Evolutionary conservation across 768 basidiomycete species (phyloP), one percentile per base, ranked within the genome.

Genomic region (Lactarius evosmus): DNA sequence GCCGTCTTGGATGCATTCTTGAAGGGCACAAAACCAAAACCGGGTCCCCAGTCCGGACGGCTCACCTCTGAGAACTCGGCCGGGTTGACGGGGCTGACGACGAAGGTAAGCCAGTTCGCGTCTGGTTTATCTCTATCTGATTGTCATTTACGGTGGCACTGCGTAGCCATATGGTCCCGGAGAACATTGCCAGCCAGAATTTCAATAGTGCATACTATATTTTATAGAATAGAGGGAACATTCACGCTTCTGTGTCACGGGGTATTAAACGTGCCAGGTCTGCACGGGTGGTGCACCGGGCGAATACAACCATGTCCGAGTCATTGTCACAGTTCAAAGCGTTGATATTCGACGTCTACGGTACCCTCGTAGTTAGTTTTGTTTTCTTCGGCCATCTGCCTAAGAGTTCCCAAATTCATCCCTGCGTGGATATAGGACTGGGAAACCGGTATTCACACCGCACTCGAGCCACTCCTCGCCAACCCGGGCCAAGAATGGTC

Each of bases 1-100:
- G 87, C 86, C 72, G 78, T 94, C n/a, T 75, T 94, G 56, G 86
- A 89, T 67, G 85, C 85, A 0, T 91, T 95, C 73, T 78, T 85
- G 57, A 86, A 84, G 70, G 95, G 94, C 52, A 80, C 87, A 74
- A 92, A 89, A 74, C 93, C 93, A 59, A 93, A 91, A 74, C 84
- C 93, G n/a, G 97, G 96, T 19, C 96, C 96, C 54, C 96, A 97
- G 73, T 88, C 87, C 63, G 85, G 89, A 34, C 83, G 95, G 63
- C 80, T 81, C 51, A 95, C 94, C 0, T 93, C 89, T 66, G 95
- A 98, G 78, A 97, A 97, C 77, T 92, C 94, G 12, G 93, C 91
- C 16, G 94, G 93, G 44, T 78, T 96, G 63, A 97, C 95, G 29
- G 78, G 90, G 41, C 79, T 95, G 36, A 82, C 86, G 22, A 79